Conservation (phyloP, 768 basidiomycete genomes). For the Leccinum ochraceum region DNA sequence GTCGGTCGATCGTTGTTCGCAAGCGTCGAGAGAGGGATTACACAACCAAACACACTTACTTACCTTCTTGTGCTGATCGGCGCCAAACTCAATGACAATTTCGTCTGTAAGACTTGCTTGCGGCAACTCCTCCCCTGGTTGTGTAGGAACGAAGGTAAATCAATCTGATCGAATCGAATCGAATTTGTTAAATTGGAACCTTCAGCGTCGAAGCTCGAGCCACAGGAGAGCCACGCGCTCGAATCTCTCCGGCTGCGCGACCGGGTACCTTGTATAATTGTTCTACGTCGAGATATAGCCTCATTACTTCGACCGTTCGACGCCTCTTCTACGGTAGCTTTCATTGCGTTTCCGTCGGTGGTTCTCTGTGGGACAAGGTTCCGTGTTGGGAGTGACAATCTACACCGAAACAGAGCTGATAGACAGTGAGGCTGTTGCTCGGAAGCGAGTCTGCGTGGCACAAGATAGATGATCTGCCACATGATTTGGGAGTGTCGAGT, state of each 20-base stretch:
- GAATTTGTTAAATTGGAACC: constrained; percentile 19
- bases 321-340: constrained; percentile 1
- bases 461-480: neutral
- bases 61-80: constrained; percentile 6
- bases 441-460: neutral
- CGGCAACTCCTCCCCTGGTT: constrained; percentile 7
- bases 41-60: constrained; percentile 1
- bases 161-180: constrained; percentile 29
- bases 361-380: neutral
- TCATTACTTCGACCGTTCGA: constrained; percentile 12
- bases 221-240: constrained; percentile 19
- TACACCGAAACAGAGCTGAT: neutral
- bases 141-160: constrained; percentile 20
- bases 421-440: neutral
- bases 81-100: constrained; percentile 16
- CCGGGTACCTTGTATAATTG: constrained; percentile 19
- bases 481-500: constrained; percentile 1
- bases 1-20: constrained; percentile 8
- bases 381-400: constrained; percentile 4
- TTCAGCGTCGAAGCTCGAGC: constrained; percentile 20
- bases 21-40: constrained; percentile 6
- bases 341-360: neutral
- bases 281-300: constrained; percentile 9
- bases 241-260: constrained; percentile 25
- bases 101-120: constrained; percentile 6